Base-by-base conservation (phyloP, 805 yeast genomes). In the Torulaspora delbrueckii region DNA sequence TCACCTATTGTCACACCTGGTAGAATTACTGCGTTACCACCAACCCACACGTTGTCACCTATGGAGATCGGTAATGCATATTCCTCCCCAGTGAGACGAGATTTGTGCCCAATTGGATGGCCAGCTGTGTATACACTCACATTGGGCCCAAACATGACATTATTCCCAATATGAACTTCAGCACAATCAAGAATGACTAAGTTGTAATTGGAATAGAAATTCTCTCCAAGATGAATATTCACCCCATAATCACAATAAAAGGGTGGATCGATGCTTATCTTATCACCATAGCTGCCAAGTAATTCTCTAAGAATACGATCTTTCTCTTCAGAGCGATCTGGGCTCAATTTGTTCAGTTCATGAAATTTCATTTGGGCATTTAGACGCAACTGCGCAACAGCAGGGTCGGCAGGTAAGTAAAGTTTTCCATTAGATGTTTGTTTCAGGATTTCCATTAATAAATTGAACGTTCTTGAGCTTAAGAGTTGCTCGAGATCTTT, bases 1-100 rank as follows among this genome's bases (percentile, higher is more conserved):
- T 78, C 76, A 10, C 89, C 90, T 37, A 84, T 71, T 1, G 74
- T 77, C 8, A 81, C 82, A 7, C 89, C 90, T 2, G 86, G 84
- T 41, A 82, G 62, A 7, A 84, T 71, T 1, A 68, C 66, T 12
- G 67, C 78, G 33, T 71, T 70, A 1, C 81, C 70, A 12, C 86
- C 86, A 33, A 84, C 66, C 91, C 90, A 84, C 7, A 81, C 85
- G 50, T 77, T 75, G 58, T 79, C 72, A 2, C 84, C 87, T 28
- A 84, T 78, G 2, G 59, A 67, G 25, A 84, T 73, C 5, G 84
- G 82, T 30, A 62, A 56, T 0, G 84, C 81, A 53, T 66, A 75
- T 57, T 84, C 90, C 3, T 66, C 64, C 1, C 59, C 55, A 0
- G 46, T 27, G n/a, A 50, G 50, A 8, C 57, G 44, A 47, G 85